Base-by-base conservation (phyloP, 441 rosid species). In the Biscutella laevigata region DNA sequence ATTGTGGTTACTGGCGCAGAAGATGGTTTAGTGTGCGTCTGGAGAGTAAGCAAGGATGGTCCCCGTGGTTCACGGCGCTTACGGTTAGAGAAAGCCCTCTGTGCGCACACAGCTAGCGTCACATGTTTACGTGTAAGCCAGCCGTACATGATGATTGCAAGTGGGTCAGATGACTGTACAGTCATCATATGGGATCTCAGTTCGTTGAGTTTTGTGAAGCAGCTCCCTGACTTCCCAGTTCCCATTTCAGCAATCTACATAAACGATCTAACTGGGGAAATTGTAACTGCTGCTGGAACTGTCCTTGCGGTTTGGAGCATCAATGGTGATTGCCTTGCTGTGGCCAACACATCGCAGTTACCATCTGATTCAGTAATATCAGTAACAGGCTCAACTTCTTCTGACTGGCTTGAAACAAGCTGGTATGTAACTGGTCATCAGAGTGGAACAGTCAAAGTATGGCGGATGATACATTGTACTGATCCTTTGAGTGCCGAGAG, bases 381-480 rank as follows among this genome's bases (percentile, higher is more conserved):
- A 0, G 85, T 90, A 55, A 83, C 95, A 9, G 88, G 95, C 27
- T 70, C 95, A 48, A 81, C 86, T 17, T 82, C 63, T 69, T 90
- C 98, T 0, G 99, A 94, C 74, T 94, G 99, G 98, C 72, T 70
- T 66, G 98, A 87, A 69, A 85, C 88, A 32, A 75, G 73, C 64
- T 94, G 98, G 96, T 90, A 83, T 41, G 95, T 77, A 60, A 90
- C 99, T 7, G 99, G 99, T 53, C 99, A 90, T 71, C 99, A 90
- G 73, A 94, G 96, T 71, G 99, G 99, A 24, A 89, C 99, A 1
- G 73, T 94, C 45, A 94, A 90, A 77, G 79, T 94, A 53, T 94
- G 99, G 99, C 81, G 84, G 55, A 85, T 94, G 98, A 69, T 87
- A 51, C 92, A 94, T 74, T 69, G 69, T 72, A 66, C 96, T 11